Evolutionary conservation across 495 filamentous ascomycete species (phyloP).

Genomic region (Cryomyces minteri): DNA sequence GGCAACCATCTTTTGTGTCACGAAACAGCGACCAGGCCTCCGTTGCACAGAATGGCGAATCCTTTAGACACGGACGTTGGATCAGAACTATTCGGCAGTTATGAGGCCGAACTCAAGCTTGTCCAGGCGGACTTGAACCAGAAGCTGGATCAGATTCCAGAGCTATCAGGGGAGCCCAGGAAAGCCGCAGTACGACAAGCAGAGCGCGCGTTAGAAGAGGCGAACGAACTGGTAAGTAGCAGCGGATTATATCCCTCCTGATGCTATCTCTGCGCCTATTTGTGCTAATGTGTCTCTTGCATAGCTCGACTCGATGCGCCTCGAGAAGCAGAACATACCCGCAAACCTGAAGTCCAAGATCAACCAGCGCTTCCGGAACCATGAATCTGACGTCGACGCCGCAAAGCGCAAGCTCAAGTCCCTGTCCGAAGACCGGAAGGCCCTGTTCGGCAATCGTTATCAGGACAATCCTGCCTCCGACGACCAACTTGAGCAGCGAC

Average conservation of each 20-base stretch:
- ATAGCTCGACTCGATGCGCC: conserved; percentile 78
- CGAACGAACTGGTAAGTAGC: conserved; percentile 56
- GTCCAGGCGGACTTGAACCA: conserved; percentile 84
- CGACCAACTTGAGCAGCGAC: conserved; percentile 69
- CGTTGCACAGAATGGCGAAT: conserved; percentile 45
- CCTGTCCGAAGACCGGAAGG: conserved; percentile 51
- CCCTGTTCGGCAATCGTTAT: conserved; percentile 70
- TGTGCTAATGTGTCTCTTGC: not conserved
- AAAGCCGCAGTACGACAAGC: conserved; percentile 69
- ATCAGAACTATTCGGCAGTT: conserved; percentile 90
- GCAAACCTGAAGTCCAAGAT: conserved; percentile 54
- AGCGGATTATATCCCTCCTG: not conserved
- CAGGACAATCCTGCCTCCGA: conserved; percentile 55
- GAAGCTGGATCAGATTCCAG: conserved; percentile 80
- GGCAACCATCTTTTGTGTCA: too few species aligned
- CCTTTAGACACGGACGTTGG: conserved; percentile 84
- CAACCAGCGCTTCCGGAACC: conserved; percentile 40
- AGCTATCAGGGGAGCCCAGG: conserved; percentile 71
- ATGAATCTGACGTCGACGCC: conserved; percentile 62
- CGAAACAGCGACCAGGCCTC: too few species aligned
- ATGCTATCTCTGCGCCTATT: not conserved
- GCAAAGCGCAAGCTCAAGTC: conserved; percentile 53
- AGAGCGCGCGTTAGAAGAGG: conserved; percentile 74
- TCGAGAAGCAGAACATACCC: conserved; percentile 93
- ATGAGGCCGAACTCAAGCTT: conserved; percentile 90